Base-by-base conservation (phyloP, 148 eudicot genomes). In the Vaccinium darrowii region DNA sequence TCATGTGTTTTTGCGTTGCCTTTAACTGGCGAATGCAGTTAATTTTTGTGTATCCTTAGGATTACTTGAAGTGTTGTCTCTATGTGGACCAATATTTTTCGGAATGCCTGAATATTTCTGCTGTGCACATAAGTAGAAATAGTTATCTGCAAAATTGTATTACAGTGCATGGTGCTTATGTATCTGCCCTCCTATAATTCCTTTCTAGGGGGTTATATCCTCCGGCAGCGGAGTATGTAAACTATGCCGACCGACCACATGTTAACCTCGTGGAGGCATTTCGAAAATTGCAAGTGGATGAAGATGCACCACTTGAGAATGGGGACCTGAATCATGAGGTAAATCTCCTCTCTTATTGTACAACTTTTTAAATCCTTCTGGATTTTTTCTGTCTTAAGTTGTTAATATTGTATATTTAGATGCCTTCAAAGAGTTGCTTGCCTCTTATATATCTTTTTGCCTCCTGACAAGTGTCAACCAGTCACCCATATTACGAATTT, bases 251-350 rank as follows among this genome's bases (percentile, higher is more conserved):
- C 58, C 94, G 88, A 89, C 89, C 98, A 81, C 91, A 89, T 87
- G 82, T 88, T 63, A 95, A 92, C 88, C 98, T 97, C 43, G 98
- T 97, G 65, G 98, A 95, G 87, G 94, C 89, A 53, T 95, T 97
- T 84, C 94, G 91, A 88, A 94, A 90, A 87, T 91, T 94, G 95
- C 96, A 93, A 83, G 79, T 93, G 79, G 95, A 88, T 72, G 96
- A 93, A 87, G 98, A 92, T 9, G 90, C 89, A 81, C 92, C 94
- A 60, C 91, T 89, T 87, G 95, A 95, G 93, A 97, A 95, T 86
- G 99, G 99, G 84, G 98, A 78, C 39, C 79, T 90, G 74, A 89
- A 84, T 83, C 94, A 94, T 73, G 98, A 96, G 97, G 99, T 95
- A 91, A 80, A 9, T 54, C 25, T 82, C 15, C 54, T 9, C 47